These are phyloP conservation scores for Penicillium cinerascens DNA, from an alignment of 495 filamentous ascomycete species.

Conservation along the genomic window DNA sequence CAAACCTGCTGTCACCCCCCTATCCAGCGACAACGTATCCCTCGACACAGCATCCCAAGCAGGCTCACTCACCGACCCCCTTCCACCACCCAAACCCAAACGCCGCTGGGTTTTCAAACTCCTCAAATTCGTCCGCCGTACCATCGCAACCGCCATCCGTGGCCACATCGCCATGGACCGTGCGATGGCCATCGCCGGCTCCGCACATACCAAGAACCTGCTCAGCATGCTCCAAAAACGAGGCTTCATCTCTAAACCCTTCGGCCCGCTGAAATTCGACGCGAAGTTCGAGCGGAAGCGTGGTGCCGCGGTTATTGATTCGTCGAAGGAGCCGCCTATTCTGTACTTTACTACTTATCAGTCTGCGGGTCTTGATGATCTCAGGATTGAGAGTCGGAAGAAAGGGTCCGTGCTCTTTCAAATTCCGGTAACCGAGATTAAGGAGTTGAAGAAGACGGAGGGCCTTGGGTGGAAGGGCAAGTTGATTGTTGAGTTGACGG, in stretches of 20 bases:
- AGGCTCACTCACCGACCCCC: background rate
- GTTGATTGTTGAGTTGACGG: slow-evolving; percentile 76
- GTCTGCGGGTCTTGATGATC: slow-evolving; percentile 21
- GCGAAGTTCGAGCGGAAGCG: slow-evolving; percentile 66
- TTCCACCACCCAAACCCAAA: slow-evolving; percentile 29
- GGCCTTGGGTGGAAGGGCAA: slow-evolving; percentile 89
- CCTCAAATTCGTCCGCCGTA: slow-evolving; percentile 65
- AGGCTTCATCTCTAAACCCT: slow-evolving; percentile 33
- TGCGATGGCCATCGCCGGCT: slow-evolving; percentile 63
- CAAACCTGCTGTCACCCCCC: slow-evolving; percentile 19
- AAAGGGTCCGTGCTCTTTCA: slow-evolving; percentile 37
- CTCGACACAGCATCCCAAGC: background rate
- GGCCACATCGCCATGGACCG: slow-evolving; percentile 68
- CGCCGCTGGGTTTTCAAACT: slow-evolving; percentile 51
- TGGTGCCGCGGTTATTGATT: slow-evolving; percentile 67
- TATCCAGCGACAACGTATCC: slow-evolving; percentile 20
- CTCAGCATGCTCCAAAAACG: slow-evolving; percentile 62
- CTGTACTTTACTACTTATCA: slow-evolving; percentile 51
- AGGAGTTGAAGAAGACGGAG: slow-evolving; percentile 75
- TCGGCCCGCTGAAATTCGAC: slow-evolving; percentile 74
- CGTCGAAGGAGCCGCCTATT: slow-evolving; percentile 43
- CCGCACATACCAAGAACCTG: slow-evolving; percentile 62
- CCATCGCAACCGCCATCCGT: slow-evolving; percentile 62
- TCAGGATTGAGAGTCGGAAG: slow-evolving; percentile 41
- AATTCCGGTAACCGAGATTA: slow-evolving; percentile 57